A percentile compares a stretch with the other conserved stretches of the same genome.
phyloP scores from a whole-genome alignment of 2,329 filamentous ascomycete genomes.

The Myriosclerotinia duriaeana region DNA sequence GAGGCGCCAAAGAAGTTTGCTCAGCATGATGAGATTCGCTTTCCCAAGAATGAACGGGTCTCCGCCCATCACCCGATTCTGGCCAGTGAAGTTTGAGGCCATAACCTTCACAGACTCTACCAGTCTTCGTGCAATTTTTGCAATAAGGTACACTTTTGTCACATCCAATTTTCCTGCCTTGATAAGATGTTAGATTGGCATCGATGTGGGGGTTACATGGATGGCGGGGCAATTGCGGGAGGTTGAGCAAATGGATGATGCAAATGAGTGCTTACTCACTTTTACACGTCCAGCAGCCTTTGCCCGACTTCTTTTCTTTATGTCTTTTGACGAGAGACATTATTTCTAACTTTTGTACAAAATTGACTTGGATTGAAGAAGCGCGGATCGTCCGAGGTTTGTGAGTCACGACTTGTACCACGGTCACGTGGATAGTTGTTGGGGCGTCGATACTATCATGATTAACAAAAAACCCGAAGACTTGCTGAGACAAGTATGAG shows the following conservation, averaged over 20 bases:
- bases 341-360: not conserved
- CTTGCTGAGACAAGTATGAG: not conserved
- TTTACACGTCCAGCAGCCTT: slow-evolving; percentile 49
- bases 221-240: slow-evolving; percentile 10
- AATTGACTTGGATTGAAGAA: not conserved
- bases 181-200: slow-evolving; percentile 21
- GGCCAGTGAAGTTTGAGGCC: slow-evolving; percentile 50
- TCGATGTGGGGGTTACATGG: not conserved
- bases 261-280: slow-evolving; percentile 41
- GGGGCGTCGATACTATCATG: not conserved
- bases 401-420: not conserved
- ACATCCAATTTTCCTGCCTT: slow-evolving; percentile 51
- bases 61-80: slow-evolving; percentile 48
- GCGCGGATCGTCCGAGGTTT: not conserved
- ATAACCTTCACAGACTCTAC: slow-evolving; percentile 47
- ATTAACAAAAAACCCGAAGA: no score
- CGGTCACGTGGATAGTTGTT: not conserved
- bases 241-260: slow-evolving; percentile 23
- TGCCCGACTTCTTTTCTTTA: slow-evolving; percentile 19
- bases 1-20: not conserved
- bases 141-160: slow-evolving; percentile 47
- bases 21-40: slow-evolving; percentile 24
- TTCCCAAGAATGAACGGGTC: slow-evolving; percentile 32
- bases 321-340: slow-evolving; percentile 14
- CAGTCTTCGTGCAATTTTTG: slow-evolving; percentile 47